Evolutionary conservation across 441 rosid species (phyloP).

Genomic region (Raphanus hybrid): DNA sequence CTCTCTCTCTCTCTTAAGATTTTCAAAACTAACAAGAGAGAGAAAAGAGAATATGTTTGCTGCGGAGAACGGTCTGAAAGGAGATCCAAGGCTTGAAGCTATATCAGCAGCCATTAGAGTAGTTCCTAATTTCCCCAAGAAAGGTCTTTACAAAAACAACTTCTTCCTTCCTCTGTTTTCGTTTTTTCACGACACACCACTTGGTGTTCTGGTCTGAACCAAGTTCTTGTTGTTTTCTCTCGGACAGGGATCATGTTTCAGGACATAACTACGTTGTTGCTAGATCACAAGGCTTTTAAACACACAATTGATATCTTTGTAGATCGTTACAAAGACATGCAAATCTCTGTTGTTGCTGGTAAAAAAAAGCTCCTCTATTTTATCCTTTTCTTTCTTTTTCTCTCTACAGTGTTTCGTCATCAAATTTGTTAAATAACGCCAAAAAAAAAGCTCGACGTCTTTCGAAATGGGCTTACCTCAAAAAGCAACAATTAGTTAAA

Average conservation of each 20-base stretch:
- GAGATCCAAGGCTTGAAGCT: conserved; percentile 86
- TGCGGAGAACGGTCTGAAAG: conserved; percentile 47
- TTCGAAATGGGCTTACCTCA: conserved; percentile 1
- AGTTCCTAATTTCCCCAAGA: conserved; percentile 92
- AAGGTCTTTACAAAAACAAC: conserved; percentile 56
- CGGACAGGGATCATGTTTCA: conserved; percentile 92
- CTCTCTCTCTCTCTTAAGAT: background rate
- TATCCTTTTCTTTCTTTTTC: background rate
- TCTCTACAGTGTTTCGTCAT: conserved; percentile 35
- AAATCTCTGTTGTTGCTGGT: conserved; percentile 96
- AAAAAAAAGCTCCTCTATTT: conserved; percentile 17
- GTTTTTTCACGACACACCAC: background rate
- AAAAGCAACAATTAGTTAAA: background rate
- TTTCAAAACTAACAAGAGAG: background rate
- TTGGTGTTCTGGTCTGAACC: background rate
- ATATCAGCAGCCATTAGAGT: conserved; percentile 88
- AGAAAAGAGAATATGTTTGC: conserved; percentile 37
- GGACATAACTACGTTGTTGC: conserved; percentile 85
- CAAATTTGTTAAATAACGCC: conserved; percentile 21
- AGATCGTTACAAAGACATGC: conserved; percentile 92
- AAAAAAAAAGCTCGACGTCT: background rate
- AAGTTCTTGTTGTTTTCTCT: background rate
- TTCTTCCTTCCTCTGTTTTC: conserved; percentile 2
- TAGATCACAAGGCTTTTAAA: conserved; percentile 91
- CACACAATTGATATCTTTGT: conserved; percentile 92